phyloP scores from a whole-genome alignment of 441 rosid species.

The Viola pubescens region DNA sequence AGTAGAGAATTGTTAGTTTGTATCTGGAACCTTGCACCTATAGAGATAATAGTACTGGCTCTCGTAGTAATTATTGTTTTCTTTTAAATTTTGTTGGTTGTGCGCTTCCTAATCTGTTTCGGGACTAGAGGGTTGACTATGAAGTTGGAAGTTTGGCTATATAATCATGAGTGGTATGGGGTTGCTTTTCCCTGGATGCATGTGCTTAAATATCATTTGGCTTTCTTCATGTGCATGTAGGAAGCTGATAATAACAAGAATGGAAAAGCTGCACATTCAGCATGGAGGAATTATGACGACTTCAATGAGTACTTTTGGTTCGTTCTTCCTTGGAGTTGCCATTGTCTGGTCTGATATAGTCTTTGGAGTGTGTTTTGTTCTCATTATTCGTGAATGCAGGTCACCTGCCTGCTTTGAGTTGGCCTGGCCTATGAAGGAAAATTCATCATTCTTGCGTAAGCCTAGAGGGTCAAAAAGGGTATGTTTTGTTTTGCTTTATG shows the following conservation, averaged over 20 bases:
- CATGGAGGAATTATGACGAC: slow-evolving; percentile 99
- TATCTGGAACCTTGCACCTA: too few relatives aligned
- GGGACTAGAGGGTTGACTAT: too few relatives aligned
- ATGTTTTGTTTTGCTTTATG: slow-evolving; percentile 15
- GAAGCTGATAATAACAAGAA: slow-evolving; percentile 67
- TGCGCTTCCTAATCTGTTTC: too few relatives aligned
- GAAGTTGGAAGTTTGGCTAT: too few relatives aligned
- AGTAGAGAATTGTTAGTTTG: too few relatives aligned
- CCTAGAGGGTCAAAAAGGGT: slow-evolving; percentile 82
- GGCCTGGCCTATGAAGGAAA: slow-evolving; percentile 67
- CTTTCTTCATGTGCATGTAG: slow-evolving; percentile 31
- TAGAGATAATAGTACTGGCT: too few relatives aligned
- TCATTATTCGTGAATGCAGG: slow-evolving; percentile 43
- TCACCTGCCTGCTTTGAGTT: slow-evolving; percentile 92
- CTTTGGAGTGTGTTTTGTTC: slow-evolving; percentile 14
- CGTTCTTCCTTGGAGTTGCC: slow-evolving; percentile 20
- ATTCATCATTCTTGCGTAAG: slow-evolving; percentile 45
- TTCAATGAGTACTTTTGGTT: slow-evolving; percentile 99
- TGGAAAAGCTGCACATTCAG: slow-evolving; percentile 97
- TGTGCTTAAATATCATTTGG: not conserved
- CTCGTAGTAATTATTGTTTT: too few relatives aligned
- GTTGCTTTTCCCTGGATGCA: not conserved
- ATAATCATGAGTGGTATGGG: too few relatives aligned
- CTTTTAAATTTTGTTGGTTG: too few relatives aligned
- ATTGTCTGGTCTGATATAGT: slow-evolving; percentile 13